Conservation (phyloP, 2,329 filamentous ascomycete species). For the Teratosphaeria nubilosa region DNA sequence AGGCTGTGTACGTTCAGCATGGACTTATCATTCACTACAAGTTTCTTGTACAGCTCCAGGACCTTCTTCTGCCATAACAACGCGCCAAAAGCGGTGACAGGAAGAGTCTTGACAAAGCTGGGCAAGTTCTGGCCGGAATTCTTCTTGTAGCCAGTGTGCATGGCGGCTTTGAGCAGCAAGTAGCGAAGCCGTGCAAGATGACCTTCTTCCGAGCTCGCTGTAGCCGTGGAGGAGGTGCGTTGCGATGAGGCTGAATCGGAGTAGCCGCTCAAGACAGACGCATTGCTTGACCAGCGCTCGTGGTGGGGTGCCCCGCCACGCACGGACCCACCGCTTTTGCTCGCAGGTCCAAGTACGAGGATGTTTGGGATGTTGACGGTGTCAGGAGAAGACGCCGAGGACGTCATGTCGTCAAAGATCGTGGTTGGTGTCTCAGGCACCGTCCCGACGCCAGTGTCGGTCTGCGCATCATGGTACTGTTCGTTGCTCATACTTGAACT, state of each 20-base stretch:
- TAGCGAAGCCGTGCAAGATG: constrained; percentile 70
- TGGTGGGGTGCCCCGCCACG: constrained; percentile 41
- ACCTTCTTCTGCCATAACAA: constrained; percentile 60
- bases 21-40: constrained; percentile 63
- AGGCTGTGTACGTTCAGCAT: constrained; percentile 48
- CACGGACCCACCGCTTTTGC: constrained; percentile 14
- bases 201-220: constrained; percentile 58
- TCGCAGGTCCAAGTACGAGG: constrained; percentile 66
- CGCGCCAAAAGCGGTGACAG: constrained; percentile 67
- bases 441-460: constrained; percentile 15
- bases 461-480: constrained; percentile 34
- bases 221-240: constrained; percentile 63
- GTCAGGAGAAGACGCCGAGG: constrained; percentile 61
- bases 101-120: constrained; percentile 62
- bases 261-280: constrained; percentile 67
- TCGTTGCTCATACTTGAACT: constrained; percentile 39
- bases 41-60: constrained; percentile 68
- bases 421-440: constrained; percentile 87
- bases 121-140: constrained; percentile 50
- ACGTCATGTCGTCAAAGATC: constrained; percentile 77
- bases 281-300: constrained; percentile 67
- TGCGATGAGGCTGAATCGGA: constrained; percentile 52
- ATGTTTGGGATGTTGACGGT: constrained; percentile 71
- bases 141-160: constrained; percentile 71
- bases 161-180: constrained; percentile 71